Base-by-base conservation (phyloP, 805 yeast genomes). In the Metschnikowia shivogae region DNA sequence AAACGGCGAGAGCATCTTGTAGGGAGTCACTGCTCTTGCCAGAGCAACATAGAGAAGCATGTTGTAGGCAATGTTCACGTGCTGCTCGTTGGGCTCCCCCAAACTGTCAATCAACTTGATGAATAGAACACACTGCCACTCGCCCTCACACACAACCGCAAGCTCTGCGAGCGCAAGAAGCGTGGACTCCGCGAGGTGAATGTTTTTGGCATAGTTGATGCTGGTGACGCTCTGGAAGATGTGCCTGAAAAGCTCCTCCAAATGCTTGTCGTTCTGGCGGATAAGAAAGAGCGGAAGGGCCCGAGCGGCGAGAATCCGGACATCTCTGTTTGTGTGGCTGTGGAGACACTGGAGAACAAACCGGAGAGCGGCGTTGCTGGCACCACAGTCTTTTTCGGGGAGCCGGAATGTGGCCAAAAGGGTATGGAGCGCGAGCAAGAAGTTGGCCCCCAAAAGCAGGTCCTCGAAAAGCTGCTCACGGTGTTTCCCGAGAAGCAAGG, bases 1-100 rank as follows among this genome's bases (percentile, higher is more conserved):
- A 49, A 80, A 86, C 0, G 96, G 96, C 6, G 86, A 80, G 17
- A 89, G 67, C 11, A 92, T 64, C 59, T 85, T 87, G 78, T 92
- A 89, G 0, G 95, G 83, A 0, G 96, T 79, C 30, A 77, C 65
- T 1, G 70, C 63, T 52, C 78, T 77, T 1, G 78, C 68, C 13
- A 65, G 55, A 0, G 97, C 84, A 10, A 86, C 73, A 29, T 73
- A 65, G 19, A 78, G 65, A 4, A 92, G 65, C 45, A 80, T 78
- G 56, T 82, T 83, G 50, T 81, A 80, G 0, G 89, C 89, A 53
- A 86, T 68, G 53, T 87, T 80, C 0, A 82, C 77, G 49, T 80
- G 81, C 54, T 83, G 84, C 42, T 78, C 80, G 59, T 82, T 82
- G 3, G 70, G 56, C 13, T 84, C 85, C 4, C 84, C 84, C 49